A percentile compares a stretch with the other conserved stretches of the same genome.
Conservation (phyloP, 192 early-diverging fungal genomes). For the Backusella parvicylindrica region DNA sequence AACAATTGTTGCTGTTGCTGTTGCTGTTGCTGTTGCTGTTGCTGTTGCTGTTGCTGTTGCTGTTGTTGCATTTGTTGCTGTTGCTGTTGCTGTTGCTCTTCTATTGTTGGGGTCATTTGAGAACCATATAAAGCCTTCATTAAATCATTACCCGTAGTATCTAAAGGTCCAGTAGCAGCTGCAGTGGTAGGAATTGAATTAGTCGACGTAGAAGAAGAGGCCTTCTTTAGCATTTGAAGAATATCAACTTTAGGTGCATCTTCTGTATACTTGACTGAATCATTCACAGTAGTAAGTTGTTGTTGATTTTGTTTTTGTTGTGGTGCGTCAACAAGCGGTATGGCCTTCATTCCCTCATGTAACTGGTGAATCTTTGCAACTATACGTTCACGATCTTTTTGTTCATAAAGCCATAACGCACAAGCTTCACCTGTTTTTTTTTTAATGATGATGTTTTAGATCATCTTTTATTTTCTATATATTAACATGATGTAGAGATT, state of each 20-base stretch:
- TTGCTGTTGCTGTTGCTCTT: not conserved
- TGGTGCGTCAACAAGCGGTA: not conserved
- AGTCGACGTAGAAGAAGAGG: not conserved
- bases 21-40: not conserved
- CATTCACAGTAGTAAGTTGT: not conserved
- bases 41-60: not conserved
- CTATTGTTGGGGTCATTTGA: not conserved
- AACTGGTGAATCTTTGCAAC: constrained; percentile 33
- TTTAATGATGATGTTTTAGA: not conserved
- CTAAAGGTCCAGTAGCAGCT: not conserved
- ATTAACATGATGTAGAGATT: not conserved
- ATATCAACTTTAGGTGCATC: not conserved
- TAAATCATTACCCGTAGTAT: not conserved
- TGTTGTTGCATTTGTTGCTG: not conserved
- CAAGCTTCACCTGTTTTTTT: constrained; percentile 51
- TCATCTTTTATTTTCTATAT: not conserved
- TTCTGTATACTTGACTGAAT: not conserved
- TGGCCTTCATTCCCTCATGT: constrained; percentile 13
- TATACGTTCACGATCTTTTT: constrained; percentile 62
- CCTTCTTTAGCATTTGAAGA: constrained; percentile 24
- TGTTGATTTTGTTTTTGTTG: not conserved
- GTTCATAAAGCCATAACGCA: constrained; percentile 80
- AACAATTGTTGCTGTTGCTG: not conserved
- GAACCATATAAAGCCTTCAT: not conserved
- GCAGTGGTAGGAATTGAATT: not conserved